Evolutionary conservation across 768 basidiomycete genomes (phyloP).

Genomic region (Psilocybe sp.): DNA sequence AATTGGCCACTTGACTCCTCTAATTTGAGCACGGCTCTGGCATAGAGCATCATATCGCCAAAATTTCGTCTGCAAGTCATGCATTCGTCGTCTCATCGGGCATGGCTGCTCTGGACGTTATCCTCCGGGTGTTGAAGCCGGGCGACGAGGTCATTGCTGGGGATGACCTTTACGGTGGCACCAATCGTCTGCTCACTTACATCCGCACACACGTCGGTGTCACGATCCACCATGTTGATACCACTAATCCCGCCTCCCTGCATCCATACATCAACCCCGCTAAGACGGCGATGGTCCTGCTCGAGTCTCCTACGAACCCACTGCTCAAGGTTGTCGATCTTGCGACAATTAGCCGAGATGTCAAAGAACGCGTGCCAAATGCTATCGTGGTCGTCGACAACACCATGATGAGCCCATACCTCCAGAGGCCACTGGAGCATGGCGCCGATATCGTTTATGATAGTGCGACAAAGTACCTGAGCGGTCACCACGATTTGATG

Average conservation of each 20-base stretch:
- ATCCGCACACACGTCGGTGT: constrained; percentile 86
- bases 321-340: constrained; percentile 93
- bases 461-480: constrained; percentile 95
- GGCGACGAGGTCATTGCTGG: constrained; percentile 96
- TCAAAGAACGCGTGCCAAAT: constrained; percentile 78
- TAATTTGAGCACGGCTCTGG: neutral
- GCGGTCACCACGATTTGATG: constrained; percentile 99
- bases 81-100: constrained; percentile 94
- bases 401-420: constrained; percentile 99
- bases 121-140: constrained; percentile 90
- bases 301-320: constrained; percentile 97
- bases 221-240: constrained; percentile 90
- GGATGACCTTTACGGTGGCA: constrained; percentile 97
- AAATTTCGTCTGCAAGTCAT: constrained; percentile 90
- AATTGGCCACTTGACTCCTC: constrained; percentile 2
- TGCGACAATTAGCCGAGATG: constrained; percentile 74
- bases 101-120: constrained; percentile 97
- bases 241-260: constrained; percentile 69
- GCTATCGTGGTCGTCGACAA: constrained; percentile 92
- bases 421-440: constrained; percentile 92
- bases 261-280: constrained; percentile 61
- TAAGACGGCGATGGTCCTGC: constrained; percentile 90
- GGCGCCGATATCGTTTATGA: constrained; percentile 98
- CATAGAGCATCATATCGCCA: constrained; percentile 93
- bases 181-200: constrained; percentile 91